Evolutionary conservation across 1,284 basidiomycete genomes (phyloP).

Genomic region (Cutaneotrichosporon curvatum): DNA sequence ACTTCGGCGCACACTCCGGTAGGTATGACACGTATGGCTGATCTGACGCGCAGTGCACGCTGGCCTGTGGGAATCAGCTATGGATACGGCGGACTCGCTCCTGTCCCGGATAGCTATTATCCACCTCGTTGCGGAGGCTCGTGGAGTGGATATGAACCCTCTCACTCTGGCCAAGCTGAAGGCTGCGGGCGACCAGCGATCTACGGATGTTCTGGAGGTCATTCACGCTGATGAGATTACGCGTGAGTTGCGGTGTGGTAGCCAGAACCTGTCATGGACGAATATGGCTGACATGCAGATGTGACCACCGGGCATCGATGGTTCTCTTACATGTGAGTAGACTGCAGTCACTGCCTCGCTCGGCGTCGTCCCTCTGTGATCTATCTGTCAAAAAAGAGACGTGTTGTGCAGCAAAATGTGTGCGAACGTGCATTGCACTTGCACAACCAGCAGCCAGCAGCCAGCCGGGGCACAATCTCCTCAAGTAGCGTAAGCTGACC

Average conservation of each 20-base stretch:
- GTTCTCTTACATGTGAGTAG: constrained; percentile 61
- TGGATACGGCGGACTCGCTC: constrained; percentile 63
- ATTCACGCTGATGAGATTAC: constrained; percentile 78
- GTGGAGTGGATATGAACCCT: constrained; percentile 81
- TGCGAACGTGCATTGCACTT: background rate
- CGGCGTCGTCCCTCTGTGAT: no score
- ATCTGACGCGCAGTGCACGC: constrained; percentile 57
- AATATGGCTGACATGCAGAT: constrained; percentile 40
- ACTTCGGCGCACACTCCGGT: constrained; percentile 56
- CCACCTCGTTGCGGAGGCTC: constrained; percentile 80
- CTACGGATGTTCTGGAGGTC: constrained; percentile 63
- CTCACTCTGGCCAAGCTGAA: constrained; percentile 70
- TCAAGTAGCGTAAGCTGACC: background rate
- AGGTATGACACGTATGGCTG: background rate
- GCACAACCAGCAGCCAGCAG: no score
- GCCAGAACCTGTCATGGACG: background rate
- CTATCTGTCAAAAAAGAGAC: no score
- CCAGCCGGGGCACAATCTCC: no score
- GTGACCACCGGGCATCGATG: constrained; percentile 76
- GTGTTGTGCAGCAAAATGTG: no score
- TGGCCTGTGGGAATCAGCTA: constrained; percentile 73
- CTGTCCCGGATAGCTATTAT: constrained; percentile 75
- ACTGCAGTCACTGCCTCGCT: background rate
- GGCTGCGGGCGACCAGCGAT: constrained; percentile 62
- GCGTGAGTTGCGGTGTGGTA: constrained; percentile 39